Evolutionary conservation across 2,329 filamentous ascomycete species (phyloP), one percentile per base, ranked within the genome.

Genomic region (Meredithiella fracta): DNA sequence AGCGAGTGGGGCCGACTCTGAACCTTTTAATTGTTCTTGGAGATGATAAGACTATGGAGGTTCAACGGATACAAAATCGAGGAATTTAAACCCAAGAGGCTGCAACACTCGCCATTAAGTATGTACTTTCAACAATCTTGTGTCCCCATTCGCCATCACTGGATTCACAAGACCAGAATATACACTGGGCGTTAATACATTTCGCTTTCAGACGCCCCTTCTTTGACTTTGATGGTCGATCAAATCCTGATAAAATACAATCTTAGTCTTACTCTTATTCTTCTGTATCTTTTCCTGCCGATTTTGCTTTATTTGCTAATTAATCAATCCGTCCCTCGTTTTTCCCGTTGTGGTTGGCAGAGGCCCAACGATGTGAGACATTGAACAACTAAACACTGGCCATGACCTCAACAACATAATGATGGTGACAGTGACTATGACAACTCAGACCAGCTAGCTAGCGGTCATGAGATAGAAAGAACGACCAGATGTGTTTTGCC

Each of bases 51-150:
- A 51, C 20, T 51, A 15, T 17, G 4, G 49, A 20, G 29, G 11
- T 17, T 29, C 22, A 31, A 31, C n/a, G 17, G 29, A 25, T 31
- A 29, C 29, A 51, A 17, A 51, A 20, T 29, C 29, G 49, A 51
- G 9, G 29, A 31, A 25, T 5, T 15, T 51, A 25, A 14, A 51
- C 15, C 25, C 15, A 14, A 51, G 49, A 51, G 49, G 49, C 29
- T 15, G 25, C 49, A 51, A 29, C 49, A 31, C 22, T 25, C 49
- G 15, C 26, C 22, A 25, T 51, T 51, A 51, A 31, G 49, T 51
- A 51, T 51, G 49, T 31, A 34, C 49, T 51, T 51, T 34, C 25
- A 25, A 51, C 49, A 25, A 25, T 25, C 26, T 51, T 29, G 40
- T 44, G 40, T n/a, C 8, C 40, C 40, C 20, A 44, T 44, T n/a